Percentiles rank a stretch among this genome's conserved stretches.
Conservation (phyloP, 1,284 basidiomycete genomes). For the Athelia sp. region DNA sequence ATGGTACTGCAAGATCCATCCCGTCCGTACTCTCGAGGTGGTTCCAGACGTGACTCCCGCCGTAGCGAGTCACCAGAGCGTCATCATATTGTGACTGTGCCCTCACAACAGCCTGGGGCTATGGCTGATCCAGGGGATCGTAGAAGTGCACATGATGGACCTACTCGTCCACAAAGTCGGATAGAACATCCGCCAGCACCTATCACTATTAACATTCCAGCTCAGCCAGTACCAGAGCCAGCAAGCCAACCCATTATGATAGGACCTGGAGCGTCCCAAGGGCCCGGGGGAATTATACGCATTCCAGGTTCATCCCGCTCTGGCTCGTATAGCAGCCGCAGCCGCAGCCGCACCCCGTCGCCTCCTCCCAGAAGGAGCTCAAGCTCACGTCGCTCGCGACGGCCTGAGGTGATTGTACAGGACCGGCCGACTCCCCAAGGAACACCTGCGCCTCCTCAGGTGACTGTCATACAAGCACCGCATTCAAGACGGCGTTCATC, state of each 20-base stretch:
- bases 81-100: neutral
- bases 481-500: neutral
- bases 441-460: no score
- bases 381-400: no score
- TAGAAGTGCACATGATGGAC: neutral
- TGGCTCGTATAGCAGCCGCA: neutral
- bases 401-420: no score
- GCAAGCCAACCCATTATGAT: neutral
- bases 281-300: neutral
- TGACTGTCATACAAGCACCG: no score
- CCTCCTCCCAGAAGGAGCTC: no score
- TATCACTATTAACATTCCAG: conserved; percentile 4
- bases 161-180: neutral
- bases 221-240: conserved; percentile 8
- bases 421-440: no score
- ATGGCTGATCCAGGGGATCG: neutral
- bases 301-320: neutral
- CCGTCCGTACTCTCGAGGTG: no score
- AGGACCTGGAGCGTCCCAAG: neutral
- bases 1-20: neutral
- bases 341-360: neutral
- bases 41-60: no score
- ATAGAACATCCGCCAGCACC: neutral
- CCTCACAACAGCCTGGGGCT: neutral
- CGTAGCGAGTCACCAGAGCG: no score